Evolutionary conservation across 345 rosid species (phyloP).

Genomic region (Diplotaxis tenuifolia): DNA sequence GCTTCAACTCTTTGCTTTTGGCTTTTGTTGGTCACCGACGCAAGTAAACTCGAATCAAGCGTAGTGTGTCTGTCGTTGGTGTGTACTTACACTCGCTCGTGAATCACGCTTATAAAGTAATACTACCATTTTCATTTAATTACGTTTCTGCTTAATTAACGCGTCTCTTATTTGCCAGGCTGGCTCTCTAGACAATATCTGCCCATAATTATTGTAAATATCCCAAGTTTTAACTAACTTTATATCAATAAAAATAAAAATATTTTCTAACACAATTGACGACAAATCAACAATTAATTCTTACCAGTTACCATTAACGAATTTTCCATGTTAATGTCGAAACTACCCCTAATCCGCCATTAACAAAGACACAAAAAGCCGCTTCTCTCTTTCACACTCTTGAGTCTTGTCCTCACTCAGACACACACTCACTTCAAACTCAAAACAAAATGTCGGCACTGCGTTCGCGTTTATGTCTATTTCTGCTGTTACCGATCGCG

Average conservation of each 20-base stretch:
- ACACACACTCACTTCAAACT: neutral
- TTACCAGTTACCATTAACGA: neutral
- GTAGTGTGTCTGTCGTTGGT: neutral
- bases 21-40: neutral
- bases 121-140: neutral
- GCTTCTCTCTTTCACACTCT: neutral
- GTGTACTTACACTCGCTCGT: neutral
- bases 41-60: neutral
- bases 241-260: neutral
- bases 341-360: neutral
- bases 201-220: neutral
- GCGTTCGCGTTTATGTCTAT: constrained; percentile 14
- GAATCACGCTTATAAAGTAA: neutral
- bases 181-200: neutral
- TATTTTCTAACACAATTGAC: neutral
- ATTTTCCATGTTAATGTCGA: neutral
- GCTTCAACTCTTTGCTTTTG: neutral
- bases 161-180: constrained; percentile 17
- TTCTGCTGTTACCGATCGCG: constrained; percentile 11
- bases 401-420: neutral
- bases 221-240: neutral
- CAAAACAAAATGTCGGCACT: neutral
- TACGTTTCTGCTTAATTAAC: neutral
- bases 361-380: neutral
- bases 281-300: neutral